Conservation (phyloP, 805 yeast genomes). For the Nakazawaea pomicola region DNA sequence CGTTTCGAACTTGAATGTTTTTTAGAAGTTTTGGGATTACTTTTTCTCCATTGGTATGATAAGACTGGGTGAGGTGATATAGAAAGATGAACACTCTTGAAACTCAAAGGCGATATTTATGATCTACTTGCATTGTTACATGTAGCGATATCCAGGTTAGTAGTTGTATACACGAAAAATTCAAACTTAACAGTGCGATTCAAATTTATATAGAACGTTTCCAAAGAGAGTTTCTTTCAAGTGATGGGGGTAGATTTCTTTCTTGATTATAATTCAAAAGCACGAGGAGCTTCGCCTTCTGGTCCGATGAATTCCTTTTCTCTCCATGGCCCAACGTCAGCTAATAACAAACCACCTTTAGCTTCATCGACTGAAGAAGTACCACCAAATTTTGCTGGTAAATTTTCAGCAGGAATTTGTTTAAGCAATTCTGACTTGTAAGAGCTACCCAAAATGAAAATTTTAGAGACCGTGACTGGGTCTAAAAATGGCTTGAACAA, state of each 20-base stretch:
- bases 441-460: slow-evolving; percentile 75
- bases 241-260: too few species aligned
- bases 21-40: too few species aligned
- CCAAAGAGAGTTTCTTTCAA: too few species aligned
- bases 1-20: slow-evolving; percentile 1
- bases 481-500: slow-evolving; percentile 91
- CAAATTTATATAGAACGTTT: too few species aligned
- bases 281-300: slow-evolving; percentile 87
- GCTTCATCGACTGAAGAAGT: slow-evolving; percentile 55
- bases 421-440: slow-evolving; percentile 80
- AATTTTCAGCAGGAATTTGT: slow-evolving; percentile 90
- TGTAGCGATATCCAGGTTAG: too few species aligned
- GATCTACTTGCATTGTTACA: too few species aligned
- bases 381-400: slow-evolving; percentile 92
- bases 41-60: too few species aligned
- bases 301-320: slow-evolving; percentile 84
- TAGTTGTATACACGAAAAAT: too few species aligned
- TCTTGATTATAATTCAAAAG: slow-evolving; percentile 26
- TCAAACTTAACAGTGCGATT: too few species aligned
- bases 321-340: slow-evolving; percentile 98
- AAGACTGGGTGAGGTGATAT: too few species aligned
- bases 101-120: too few species aligned
- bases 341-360: slow-evolving; percentile 77
- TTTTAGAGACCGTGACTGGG: slow-evolving; percentile 95
- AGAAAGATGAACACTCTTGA: too few species aligned